Base-by-base conservation (phyloP, 345 rosid species). In the Passiflora organensis region DNA sequence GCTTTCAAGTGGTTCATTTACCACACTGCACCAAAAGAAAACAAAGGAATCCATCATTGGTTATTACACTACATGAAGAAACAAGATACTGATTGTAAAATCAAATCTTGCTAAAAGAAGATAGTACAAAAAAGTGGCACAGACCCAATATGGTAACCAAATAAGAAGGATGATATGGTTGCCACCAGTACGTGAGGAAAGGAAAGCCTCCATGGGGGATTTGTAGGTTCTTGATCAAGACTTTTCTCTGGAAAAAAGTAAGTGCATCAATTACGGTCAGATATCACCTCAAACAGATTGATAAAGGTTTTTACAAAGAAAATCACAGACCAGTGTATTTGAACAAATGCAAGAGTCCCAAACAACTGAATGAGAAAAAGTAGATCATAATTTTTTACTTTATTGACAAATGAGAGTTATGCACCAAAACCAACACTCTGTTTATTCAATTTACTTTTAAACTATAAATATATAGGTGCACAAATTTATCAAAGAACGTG, bases 61-160 rank as follows among this genome's bases (percentile, higher is more conserved):
- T 10, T 5, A 15, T 38, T n/a, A 20, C 49, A 48, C 60, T n/a
- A 28, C 19, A 38, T 56, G 20, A 2, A 8, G 8, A 3, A 28
- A 28, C 34, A 28, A 28, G 34, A 28, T 28, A 28, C 34, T 8
- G 8, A 28, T 28, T n/a, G n/a, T n/a, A n/a, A 28, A 8, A 28
- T 28, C 3, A 2, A 28, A 28, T 28, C 34, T 28, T 28, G 34
- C 34, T 8, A 28, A 28, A 28, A 28, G 5, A 42, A 20, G 51
- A 52, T 45, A 69, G 36, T 32, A 48, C 37, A 20, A 48, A 62
- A 53, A 36, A 71, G 53, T 55, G 8, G 66, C 21, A 72, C 87
- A 37, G 60, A 93, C 99, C 97, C 99, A 32, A 93, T 74, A 72
- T 93, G 99, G 66, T 93, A 93, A 60, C 99, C 99, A 58, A 82